These are phyloP conservation scores for Xylariomycetidae sp. DNA, from an alignment of 2,329 filamentous ascomycete genomes.

Conservation along the genomic window DNA sequence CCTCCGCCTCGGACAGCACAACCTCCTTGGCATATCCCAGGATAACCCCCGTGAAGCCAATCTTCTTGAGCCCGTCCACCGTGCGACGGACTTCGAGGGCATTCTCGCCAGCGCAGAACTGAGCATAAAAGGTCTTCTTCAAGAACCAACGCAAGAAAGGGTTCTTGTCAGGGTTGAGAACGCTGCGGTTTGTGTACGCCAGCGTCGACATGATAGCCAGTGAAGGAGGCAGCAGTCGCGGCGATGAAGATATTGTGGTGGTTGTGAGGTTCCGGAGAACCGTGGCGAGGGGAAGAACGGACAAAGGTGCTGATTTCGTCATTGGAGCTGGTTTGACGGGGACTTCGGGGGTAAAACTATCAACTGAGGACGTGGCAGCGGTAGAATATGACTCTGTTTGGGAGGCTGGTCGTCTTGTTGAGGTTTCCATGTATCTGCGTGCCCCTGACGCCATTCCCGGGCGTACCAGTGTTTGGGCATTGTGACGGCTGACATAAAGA, in stretches of 20 bases:
- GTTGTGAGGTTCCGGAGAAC: conserved; percentile 65
- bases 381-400: conserved; percentile 14
- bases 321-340: conserved; percentile 10
- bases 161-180: conserved; percentile 72
- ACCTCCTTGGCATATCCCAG: conserved; percentile 80
- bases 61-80: conserved; percentile 57
- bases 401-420: conserved; percentile 9
- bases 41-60: conserved; percentile 80
- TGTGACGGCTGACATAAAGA: conserved; percentile 14
- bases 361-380: conserved; percentile 10
- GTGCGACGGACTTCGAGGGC: conserved; percentile 60
- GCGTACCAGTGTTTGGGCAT: conserved; percentile 11
- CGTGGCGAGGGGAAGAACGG: conserved; percentile 59
- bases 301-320: conserved; percentile 40
- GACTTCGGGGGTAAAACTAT: conserved; percentile 11
- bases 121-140: conserved; percentile 80
- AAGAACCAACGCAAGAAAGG: conserved; percentile 62
- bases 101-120: conserved; percentile 84
- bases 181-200: conserved; percentile 58
- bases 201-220: conserved; percentile 62
- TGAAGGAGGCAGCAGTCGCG: conserved; percentile 62
- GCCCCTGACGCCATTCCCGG: too few relatives aligned
- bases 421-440: conserved; percentile 23
- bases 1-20: conserved; percentile 55
- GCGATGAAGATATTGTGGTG: conserved; percentile 64